Percentiles rank a stretch among this genome's conserved stretches.
Evolutionary conservation across 495 filamentous ascomycete species (phyloP).

Genomic region (Lindgomyces ingoldianus): DNA sequence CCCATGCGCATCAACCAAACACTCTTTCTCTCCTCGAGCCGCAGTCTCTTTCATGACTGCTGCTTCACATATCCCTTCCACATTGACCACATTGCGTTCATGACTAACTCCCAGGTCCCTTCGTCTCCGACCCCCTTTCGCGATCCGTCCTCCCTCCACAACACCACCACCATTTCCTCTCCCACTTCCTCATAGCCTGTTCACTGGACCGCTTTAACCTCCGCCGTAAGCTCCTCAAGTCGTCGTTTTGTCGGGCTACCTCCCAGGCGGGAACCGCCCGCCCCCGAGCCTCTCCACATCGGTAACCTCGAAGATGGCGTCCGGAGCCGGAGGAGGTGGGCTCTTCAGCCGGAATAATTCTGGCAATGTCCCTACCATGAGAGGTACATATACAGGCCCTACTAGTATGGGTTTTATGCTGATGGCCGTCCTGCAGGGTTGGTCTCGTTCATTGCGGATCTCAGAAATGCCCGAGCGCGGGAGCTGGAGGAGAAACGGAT

Average conservation of each 20-base stretch:
- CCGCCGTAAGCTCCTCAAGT: not conserved
- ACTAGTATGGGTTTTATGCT: not conserved
- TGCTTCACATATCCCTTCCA: not conserved
- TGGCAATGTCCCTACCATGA: constrained; percentile 41
- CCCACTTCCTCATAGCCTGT: not conserved
- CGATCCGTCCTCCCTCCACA: constrained; percentile 3
- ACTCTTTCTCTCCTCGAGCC: constrained; percentile 3
- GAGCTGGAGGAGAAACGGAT: constrained; percentile 99
- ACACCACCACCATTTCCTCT: not conserved
- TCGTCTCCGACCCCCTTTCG: constrained; percentile 16
- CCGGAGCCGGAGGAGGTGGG: constrained; percentile 41
- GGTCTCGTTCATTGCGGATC: constrained; percentile 97
- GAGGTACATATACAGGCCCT: constrained; percentile 29
- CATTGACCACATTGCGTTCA: not conserved
- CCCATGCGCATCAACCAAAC: constrained; percentile 16
- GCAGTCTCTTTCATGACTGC: not conserved
- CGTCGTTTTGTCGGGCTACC: constrained; percentile 35
- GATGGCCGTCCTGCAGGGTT: constrained; percentile 55
- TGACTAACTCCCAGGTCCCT: not conserved
- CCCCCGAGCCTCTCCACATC: constrained; percentile 27
- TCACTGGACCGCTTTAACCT: not conserved
- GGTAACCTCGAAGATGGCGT: constrained; percentile 39
- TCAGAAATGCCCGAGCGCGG: constrained; percentile 89
- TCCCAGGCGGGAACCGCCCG: constrained; percentile 36
- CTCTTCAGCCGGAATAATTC: constrained; percentile 45